These are phyloP conservation scores for Euphorbia peplus DNA, from an alignment of 345 rosid genomes.

Conservation along the genomic window DNA sequence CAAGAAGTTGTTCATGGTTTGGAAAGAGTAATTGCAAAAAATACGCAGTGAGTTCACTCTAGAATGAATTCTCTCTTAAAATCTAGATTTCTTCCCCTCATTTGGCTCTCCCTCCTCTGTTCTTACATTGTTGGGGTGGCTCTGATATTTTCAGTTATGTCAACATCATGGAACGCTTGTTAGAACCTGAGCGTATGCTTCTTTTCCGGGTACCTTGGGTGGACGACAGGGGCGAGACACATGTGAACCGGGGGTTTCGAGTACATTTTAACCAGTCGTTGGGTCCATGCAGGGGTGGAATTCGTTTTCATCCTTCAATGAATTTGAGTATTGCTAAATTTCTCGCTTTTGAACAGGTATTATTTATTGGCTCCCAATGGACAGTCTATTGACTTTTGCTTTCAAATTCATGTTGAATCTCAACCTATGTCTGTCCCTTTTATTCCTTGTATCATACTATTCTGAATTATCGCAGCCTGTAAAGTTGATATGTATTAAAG, in stretches of 20 bases:
- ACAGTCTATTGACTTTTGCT: conserved; percentile 10
- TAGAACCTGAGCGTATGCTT: conserved; percentile 94
- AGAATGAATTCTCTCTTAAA: conserved; percentile 4
- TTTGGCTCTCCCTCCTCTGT: background rate
- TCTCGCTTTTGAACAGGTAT: conserved; percentile 95
- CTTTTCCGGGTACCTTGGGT: conserved; percentile 95
- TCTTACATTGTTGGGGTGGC: conserved; percentile 15
- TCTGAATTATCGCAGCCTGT: background rate
- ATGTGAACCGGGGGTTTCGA: conserved; percentile 92
- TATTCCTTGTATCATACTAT: background rate
- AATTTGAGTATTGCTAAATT: conserved; percentile 87
- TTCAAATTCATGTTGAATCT: background rate
- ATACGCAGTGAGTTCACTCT: conserved; percentile 74
- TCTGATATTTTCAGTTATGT: conserved; percentile 63
- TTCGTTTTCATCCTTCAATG: conserved; percentile 90
- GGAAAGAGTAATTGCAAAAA: conserved; percentile 97
- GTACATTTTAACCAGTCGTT: conserved; percentile 93
- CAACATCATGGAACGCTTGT: conserved; percentile 87
- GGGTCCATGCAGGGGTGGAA: conserved; percentile 97
- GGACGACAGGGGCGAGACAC: conserved; percentile 97
- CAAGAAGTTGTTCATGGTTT: conserved; percentile 96
- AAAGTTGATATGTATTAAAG: conserved; percentile 5
- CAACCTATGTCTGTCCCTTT: background rate
- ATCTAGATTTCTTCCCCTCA: background rate
- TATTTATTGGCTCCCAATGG: conserved; percentile 11